A percentile compares a stretch with the other conserved stretches of the same genome.
phyloP scores from a whole-genome alignment of 202 grass and related monocot genomes.

The Bolboschoenoplectus hybrid region DNA sequence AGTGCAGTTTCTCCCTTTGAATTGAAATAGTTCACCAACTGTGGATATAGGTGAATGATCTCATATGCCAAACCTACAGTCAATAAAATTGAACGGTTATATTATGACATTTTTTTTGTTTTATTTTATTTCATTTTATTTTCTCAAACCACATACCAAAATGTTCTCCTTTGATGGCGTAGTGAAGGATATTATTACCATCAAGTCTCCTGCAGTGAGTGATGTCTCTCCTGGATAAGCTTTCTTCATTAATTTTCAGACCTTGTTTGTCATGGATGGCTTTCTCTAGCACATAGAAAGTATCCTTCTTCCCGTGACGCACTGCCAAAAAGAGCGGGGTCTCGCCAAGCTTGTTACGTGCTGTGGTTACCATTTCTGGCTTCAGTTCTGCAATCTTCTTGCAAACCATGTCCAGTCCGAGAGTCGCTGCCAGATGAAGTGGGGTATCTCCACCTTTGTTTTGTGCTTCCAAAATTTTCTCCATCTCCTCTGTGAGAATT shows the following conservation, averaged over 20 bases:
- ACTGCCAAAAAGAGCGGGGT: constrained; percentile 25
- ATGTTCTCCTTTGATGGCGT: constrained; percentile 5
- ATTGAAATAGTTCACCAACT: constrained; percentile 18
- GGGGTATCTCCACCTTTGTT: not conserved
- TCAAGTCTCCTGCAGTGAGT: not conserved
- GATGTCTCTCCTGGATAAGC: not conserved
- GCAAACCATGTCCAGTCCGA: not conserved
- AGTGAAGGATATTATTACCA: constrained; percentile 19
- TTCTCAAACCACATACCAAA: not conserved
- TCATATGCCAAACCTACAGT: constrained; percentile 12
- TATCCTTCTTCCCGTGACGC: not conserved
- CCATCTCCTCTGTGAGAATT: not conserved
- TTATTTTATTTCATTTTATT: not conserved
- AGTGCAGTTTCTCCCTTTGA: constrained; percentile 6
- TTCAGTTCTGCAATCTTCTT: not conserved
- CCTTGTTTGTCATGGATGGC: not conserved
- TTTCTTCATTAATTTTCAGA: rapidly evolving
- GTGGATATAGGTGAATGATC: constrained; percentile 1
- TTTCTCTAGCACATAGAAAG: constrained; percentile 28
- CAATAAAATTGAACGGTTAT: not conserved
- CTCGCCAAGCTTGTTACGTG: not conserved
- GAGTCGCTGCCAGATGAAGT: constrained; percentile 14
- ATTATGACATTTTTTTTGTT: not conserved
- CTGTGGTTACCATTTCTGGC: not conserved
- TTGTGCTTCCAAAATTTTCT: not conserved